Base-by-base conservation (phyloP, 768 basidiomycete genomes). In the Crepidotus variabilis region DNA sequence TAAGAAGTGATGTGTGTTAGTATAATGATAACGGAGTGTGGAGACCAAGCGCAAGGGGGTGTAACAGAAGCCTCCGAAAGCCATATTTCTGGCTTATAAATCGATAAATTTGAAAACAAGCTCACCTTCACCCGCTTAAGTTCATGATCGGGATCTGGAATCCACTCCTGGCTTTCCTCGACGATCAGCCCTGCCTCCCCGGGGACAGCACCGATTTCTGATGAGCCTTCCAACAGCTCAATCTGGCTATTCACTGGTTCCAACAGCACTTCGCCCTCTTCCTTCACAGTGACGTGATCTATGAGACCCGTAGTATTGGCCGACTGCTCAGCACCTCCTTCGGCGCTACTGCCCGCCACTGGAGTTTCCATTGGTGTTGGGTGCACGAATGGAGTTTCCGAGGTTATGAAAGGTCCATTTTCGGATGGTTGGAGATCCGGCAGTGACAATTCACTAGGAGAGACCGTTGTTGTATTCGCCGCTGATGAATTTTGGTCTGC, bases 81-180 rank as follows among this genome's bases (percentile, higher is more conserved):
- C 24, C 50, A 34, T 24, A 45, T 46, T 59, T 51, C 49, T 39
- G 6, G 51, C 39, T 21, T 54, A 43, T 28, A 28, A 28, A 28
- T 28, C 8, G 28, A 28, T 52, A 59, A 46, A 35, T 34, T 51
- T 14, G 23, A 18, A 34, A 50, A 56, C 53, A 50, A 65, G 67
- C 83, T 63, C 68, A 86, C 87, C 81, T 89, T 92, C 74, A 92
- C 89, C 82, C 90, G 90, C 77, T 91, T 91, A 67, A 89, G 74
- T 62, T 90, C 89, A 65, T 86, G 82, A 63, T 87, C 85, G 51
- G 78, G 74, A 56, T 89, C 88, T 6, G 81, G 72, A 59, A 80
- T 69, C 77, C 81, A 87, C 47, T 85, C 85, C 63, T 81, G 81
- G 23, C 75, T 69, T 54, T 87, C 87, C 62, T 88, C 86, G 39